Evolutionary conservation across 2,329 filamentous ascomycete genomes (phyloP).

Genomic region (Rachicladosporium sp.): DNA sequence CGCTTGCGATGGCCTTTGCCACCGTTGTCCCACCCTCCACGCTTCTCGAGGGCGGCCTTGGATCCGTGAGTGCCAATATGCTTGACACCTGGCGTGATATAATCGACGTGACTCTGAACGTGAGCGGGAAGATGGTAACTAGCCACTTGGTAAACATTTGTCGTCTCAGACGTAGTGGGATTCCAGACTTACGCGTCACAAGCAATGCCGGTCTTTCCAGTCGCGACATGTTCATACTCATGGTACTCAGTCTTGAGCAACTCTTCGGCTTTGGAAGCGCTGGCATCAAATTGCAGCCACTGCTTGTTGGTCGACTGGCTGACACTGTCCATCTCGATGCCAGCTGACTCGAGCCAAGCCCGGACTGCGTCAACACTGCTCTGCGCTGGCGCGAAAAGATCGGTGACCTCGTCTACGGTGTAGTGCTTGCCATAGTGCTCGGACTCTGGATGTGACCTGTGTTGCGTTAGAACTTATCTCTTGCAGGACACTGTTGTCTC

Average conservation of each 20-base stretch:
- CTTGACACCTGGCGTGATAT: conserved; percentile 25
- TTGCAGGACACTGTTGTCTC: too few species aligned
- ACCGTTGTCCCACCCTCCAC: too few species aligned
- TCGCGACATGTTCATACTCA: conserved; percentile 31
- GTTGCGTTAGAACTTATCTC: too few species aligned
- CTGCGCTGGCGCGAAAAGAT: conserved; percentile 30
- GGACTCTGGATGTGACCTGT: conserved; percentile 29
- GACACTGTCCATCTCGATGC: conserved; percentile 39
- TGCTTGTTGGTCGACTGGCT: conserved; percentile 39
- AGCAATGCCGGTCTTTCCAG: conserved; percentile 24
- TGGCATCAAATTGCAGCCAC: conserved; percentile 45
- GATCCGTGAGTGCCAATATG: conserved; percentile 1
- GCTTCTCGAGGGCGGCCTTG: too few species aligned
- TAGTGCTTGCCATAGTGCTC: conserved; percentile 32
- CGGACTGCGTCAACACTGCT: conserved; percentile 37
- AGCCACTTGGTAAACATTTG: too few species aligned
- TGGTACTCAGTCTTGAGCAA: conserved; percentile 45
- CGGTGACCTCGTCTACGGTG: conserved; percentile 30
- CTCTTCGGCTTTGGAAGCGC: conserved; percentile 40
- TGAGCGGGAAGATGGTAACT: conserved; percentile 22
- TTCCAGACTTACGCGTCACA: conserved; percentile 19
- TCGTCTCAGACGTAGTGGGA: too few species aligned
- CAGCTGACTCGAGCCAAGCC: conserved; percentile 42
- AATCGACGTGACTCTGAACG: conserved; percentile 21
- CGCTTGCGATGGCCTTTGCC: too few species aligned